A percentile compares a stretch with the other conserved stretches of the same genome.
Conservation (phyloP, 352 stramenopile genomes). For the Halophytophthora polymorphica region DNA sequence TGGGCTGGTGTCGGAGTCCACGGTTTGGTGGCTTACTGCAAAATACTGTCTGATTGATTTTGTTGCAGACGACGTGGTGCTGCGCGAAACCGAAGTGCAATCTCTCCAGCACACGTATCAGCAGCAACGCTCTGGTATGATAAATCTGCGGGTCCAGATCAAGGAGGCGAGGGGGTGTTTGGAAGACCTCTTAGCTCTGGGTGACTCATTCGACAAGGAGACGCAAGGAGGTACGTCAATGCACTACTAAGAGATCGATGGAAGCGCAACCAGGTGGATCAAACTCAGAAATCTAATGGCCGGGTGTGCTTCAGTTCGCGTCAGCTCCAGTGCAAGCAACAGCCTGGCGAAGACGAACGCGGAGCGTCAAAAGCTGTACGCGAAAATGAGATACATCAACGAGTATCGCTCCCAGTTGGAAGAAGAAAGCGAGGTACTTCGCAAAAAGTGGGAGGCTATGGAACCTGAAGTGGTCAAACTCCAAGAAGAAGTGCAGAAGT, state of each 20-base stretch:
- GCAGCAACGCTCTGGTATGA: conserved; percentile 24
- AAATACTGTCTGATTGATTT: conserved; percentile 2
- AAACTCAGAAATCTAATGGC: no score
- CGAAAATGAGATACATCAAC: conserved; percentile 41
- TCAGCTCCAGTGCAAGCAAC: conserved; percentile 15
- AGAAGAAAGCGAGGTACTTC: conserved; percentile 26
- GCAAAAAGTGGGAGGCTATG: conserved; percentile 23
- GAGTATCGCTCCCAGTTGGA: conserved; percentile 40
- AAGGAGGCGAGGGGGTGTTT: conserved; percentile 15
- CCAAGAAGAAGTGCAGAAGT: conserved; percentile 22
- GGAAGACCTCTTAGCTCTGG: conserved; percentile 17
- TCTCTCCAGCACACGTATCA: conserved; percentile 29
- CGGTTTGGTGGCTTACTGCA: no score
- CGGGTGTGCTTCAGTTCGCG: conserved; percentile 21
- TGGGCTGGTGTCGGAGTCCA: no score
- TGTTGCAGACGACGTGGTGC: conserved; percentile 28
- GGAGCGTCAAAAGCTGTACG: conserved; percentile 38
- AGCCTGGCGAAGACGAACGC: conserved; percentile 19
- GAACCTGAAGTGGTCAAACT: conserved; percentile 22
- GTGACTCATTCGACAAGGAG: conserved; percentile 14
- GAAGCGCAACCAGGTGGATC: not conserved
- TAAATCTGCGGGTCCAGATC: conserved; percentile 31
- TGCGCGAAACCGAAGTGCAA: conserved; percentile 34
- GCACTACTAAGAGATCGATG: not conserved
- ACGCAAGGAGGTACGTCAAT: conserved; percentile 13